Evolutionary conservation across 257 asterid species (phyloP), one percentile per base, ranked within the genome.

Genomic region (Apocynum venetum): DNA sequence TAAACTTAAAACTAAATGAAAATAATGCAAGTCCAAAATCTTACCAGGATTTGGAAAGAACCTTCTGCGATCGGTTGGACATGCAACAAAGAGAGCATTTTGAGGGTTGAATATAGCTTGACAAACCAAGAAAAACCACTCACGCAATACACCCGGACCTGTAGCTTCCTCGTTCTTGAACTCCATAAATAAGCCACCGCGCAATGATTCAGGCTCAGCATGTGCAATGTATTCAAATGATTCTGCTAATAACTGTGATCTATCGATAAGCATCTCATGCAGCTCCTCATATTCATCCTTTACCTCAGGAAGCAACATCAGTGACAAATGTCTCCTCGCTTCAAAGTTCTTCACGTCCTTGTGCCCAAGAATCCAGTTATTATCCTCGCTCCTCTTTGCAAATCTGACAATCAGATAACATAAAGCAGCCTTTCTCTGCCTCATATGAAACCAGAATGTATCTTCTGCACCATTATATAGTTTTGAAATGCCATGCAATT

Each of bases 111-210:
- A 96, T 48, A 93, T 86, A 66, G 91, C 97, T 82, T 90, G 98
- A 83, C 95, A 93, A 64, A 93, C 97, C 91, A 91, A 87, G 85
- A 89, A 83, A 87, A 96, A 93, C 99, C 99, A 96, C 83, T 96
- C 99, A 63, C 98, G 87, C 77, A 96, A 87, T 49, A 96, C 98
- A 49, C 99, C 98, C 65, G 99, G 98, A 20, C 99, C 99, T 6
- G 99, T 93, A 75, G 99, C 98, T 82, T 96, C 97, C 85, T 93
- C 99, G 67, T 92, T 88, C 89, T 93, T 93, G 91, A 96, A 96
- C 90, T 92, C 98, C 97, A 96, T 88, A 78, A 90, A 89, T 60
- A 96, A 86, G 59, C 99, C 98, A 79, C 92, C 86, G 47, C 93
- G 98, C 61, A 96, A 82, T 65, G 93, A 78, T 1, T 82, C 88